phyloP scores from a whole-genome alignment of 495 filamentous ascomycete species.

The Penicillium tannophilum region DNA sequence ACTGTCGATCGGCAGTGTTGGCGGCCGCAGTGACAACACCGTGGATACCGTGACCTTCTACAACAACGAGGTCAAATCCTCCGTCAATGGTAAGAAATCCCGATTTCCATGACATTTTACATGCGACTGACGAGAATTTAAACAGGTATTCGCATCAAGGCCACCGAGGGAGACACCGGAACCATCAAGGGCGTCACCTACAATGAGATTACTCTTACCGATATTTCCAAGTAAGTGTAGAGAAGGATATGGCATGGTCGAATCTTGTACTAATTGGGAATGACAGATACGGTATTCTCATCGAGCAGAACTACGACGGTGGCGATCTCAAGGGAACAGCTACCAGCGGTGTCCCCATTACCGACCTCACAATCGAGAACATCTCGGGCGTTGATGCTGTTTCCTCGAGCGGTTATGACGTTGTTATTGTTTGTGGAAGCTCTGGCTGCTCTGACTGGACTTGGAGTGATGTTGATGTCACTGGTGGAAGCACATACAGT shows the following conservation, averaged over 20 bases:
- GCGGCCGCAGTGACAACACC: constrained; percentile 58
- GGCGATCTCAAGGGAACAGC: constrained; percentile 56
- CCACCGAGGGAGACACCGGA: constrained; percentile 26
- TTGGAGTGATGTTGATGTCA: constrained; percentile 14
- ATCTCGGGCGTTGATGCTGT: constrained; percentile 13
- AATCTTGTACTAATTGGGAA: neutral
- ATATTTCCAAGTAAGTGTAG: constrained; percentile 23
- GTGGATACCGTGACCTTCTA: constrained; percentile 54
- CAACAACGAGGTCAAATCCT: constrained; percentile 49
- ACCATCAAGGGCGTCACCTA: constrained; percentile 28
- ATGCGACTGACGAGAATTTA: neutral
- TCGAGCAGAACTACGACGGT: constrained; percentile 65
- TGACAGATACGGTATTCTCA: constrained; percentile 57
- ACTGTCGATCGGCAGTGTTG: constrained; percentile 64
- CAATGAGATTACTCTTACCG: constrained; percentile 23
- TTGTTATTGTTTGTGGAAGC: constrained; percentile 18
- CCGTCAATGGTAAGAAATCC: constrained; percentile 41
- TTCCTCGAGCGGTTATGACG: constrained; percentile 1
- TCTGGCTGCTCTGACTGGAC: constrained; percentile 19
- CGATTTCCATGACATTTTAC: neutral
- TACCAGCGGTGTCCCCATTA: constrained; percentile 56
- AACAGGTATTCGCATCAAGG: constrained; percentile 33
- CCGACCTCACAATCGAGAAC: constrained; percentile 10
- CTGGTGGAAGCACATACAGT: constrained; percentile 12
- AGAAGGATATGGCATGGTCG: neutral